phyloP scores from a whole-genome alignment of 192 early-diverging fungal species.

The Polychytrium aggregatum region DNA sequence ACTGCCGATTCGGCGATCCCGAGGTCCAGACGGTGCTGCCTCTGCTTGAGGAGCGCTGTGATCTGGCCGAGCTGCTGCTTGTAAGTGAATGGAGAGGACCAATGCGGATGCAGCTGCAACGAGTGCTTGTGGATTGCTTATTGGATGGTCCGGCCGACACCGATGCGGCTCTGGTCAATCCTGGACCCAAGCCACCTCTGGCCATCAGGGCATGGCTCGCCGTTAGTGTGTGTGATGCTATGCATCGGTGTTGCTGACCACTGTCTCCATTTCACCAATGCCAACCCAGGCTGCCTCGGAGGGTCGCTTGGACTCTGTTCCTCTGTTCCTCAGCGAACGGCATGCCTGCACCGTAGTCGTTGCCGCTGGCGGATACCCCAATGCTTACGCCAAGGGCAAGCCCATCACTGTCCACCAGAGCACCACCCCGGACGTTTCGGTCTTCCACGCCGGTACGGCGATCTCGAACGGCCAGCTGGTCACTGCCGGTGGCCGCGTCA shows the following conservation, averaged over 20 bases:
- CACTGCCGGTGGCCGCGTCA: conserved; percentile 89
- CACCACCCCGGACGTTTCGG: conserved; percentile 26
- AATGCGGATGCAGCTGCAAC: too few species aligned
- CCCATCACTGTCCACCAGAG: conserved; percentile 46
- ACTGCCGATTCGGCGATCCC: conserved; percentile 96
- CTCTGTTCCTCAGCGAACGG: conserved; percentile 55
- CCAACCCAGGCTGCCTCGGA: conserved; percentile 79
- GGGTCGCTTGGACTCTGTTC: conserved; percentile 81
- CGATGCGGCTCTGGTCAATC: too few species aligned
- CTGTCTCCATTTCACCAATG: too few species aligned
- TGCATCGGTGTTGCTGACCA: too few species aligned
- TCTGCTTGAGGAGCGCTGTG: conserved; percentile 68
- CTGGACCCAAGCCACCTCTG: too few species aligned
- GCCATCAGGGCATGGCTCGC: too few species aligned
- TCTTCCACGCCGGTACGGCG: conserved; percentile 93
- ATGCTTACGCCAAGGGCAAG: conserved; percentile 69
- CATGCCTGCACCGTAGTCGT: conserved; percentile 86
- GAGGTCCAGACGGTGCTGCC: conserved; percentile 95
- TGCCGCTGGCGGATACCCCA: conserved; percentile 91
- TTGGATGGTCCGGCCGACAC: too few species aligned
- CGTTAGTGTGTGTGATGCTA: too few species aligned
- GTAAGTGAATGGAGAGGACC: too few species aligned
- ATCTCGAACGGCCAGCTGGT: conserved; percentile 46
- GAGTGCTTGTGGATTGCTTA: too few species aligned
- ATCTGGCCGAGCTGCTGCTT: conserved; percentile 80